Evolutionary conservation across 768 basidiomycete genomes (phyloP), one percentile per base, ranked within the genome.

Genomic region (Suillus tomentosus): DNA sequence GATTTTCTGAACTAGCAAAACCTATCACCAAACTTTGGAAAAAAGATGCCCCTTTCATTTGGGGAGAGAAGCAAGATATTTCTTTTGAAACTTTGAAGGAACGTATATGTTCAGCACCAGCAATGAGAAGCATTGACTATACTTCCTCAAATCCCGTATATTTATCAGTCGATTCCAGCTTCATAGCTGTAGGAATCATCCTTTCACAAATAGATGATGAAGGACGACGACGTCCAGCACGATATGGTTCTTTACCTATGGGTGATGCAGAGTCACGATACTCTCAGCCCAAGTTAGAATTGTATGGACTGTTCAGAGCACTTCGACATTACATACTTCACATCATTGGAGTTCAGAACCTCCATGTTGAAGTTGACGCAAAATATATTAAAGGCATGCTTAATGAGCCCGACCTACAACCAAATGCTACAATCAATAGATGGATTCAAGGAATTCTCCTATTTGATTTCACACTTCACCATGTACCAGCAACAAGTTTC

Each of bases 341-440:
- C 43, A 37, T 80, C 8, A 60, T 75, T 51, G 76, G 76, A 22
- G 66, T 73, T 0, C 65, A 69, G 37, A 76, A 72, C 2, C 65
- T 82, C 0, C 58, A 68, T 22, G 70, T 82, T 27, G 27, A 27
- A 19, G 63, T 24, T 24, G 24, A 24, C 2, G 24, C 24, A 24
- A 24, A 24, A 24, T 24, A 24, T 24, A 24, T 24, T 2, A 24
- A 24, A 2, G 2, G 24, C 2, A 24, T 24, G 24, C 24, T 24
- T 24, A 24, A 24, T 24, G 24, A 24, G 24, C 24, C 24, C 2
- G 24, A 24, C 24, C 24, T 24, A 24, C 24, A 24, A 24, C 24
- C 24, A 24, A 24, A 24, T 24, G 24, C 24, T 24, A 24, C 24
- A 24, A 24, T 24, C 24, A 24, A 24, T 24, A 24, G 2, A 24